These are phyloP conservation scores for Amylostereum areolatum DNA, from an alignment of 1,284 basidiomycete genomes.

Conservation along the genomic window DNA sequence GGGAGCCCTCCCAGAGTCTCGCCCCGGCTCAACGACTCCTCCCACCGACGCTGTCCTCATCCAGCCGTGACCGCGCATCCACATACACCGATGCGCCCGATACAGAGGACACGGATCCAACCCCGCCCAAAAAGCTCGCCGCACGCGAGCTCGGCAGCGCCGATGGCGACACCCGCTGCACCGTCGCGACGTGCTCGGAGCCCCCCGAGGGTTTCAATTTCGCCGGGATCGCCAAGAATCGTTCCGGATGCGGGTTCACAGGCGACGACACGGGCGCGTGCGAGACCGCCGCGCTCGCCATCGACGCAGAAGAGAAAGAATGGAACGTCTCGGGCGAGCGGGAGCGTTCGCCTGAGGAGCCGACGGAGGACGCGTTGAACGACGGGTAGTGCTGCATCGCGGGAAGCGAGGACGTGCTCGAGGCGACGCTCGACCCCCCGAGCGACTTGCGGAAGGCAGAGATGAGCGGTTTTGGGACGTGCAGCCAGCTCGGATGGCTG, in stretches of 20 bases:
- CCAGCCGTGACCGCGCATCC: too few relatives aligned
- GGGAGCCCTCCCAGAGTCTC: too few relatives aligned
- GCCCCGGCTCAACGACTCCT: too few relatives aligned
- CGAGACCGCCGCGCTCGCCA: not conserved
- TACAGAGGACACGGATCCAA: too few relatives aligned
- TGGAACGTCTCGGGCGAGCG: conserved; percentile 12
- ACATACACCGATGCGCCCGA: too few relatives aligned
- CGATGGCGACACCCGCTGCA: too few relatives aligned
- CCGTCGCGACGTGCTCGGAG: conserved; percentile 5
- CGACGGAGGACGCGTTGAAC: conserved; percentile 4
- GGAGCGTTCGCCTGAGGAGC: conserved; percentile 3
- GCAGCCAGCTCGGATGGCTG: conserved; percentile 10
- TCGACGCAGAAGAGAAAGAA: conserved; percentile 1
- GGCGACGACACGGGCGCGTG: not conserved
- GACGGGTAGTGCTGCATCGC: conserved; percentile 14
- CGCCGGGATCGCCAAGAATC: conserved; percentile 1
- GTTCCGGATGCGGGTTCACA: conserved; percentile 9
- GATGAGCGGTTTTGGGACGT: conserved; percentile 10
- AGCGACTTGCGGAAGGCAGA: conserved; percentile 12
- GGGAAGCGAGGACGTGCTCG: conserved; percentile 6
- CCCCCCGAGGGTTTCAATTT: conserved; percentile 7
- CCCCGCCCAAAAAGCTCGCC: too few relatives aligned
- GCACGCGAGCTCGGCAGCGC: too few relatives aligned
- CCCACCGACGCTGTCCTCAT: too few relatives aligned
- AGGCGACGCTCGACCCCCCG: conserved; percentile 7